phyloP scores from a whole-genome alignment of 768 basidiomycete species.

The Tylopilus cervinicoccineus region DNA sequence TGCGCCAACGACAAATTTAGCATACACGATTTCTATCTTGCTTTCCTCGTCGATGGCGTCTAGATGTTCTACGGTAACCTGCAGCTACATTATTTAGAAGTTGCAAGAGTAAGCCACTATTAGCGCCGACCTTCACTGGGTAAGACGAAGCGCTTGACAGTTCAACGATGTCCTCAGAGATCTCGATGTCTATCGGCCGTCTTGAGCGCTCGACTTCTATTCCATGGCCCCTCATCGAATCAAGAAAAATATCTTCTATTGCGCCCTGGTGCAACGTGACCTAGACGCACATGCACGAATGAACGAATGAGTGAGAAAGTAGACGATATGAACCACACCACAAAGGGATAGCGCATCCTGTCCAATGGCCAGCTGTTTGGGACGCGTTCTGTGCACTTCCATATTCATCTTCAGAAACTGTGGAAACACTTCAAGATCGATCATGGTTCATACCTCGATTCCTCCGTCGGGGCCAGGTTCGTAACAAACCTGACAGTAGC shows the following conservation, averaged over 20 bases:
- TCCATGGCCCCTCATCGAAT: constrained; percentile 31
- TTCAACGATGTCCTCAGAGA: constrained; percentile 34
- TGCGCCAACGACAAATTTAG: constrained; percentile 34
- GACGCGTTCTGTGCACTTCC: constrained; percentile 61
- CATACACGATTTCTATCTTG: constrained; percentile 30
- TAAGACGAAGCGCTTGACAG: constrained; percentile 29
- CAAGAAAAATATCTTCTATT: constrained; percentile 39
- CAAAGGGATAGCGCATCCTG: constrained; percentile 62
- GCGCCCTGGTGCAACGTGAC: constrained; percentile 36
- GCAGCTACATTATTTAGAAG: not conserved
- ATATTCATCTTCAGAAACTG: not conserved
- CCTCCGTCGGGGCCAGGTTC: constrained; percentile 59
- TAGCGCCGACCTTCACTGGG: constrained; percentile 25
- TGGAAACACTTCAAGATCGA: not conserved
- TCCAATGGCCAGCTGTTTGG: constrained; percentile 56
- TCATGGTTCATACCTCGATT: constrained; percentile 46
- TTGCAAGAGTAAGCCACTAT: not conserved
- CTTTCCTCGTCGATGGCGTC: constrained; percentile 25
- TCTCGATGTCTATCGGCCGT: constrained; percentile 28
- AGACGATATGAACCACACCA: constrained; percentile 34
- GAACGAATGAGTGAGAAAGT: not conserved
- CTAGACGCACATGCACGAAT: constrained; percentile 11
- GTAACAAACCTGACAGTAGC: constrained; percentile 58
- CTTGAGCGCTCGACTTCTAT: constrained; percentile 35
- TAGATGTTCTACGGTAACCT: constrained; percentile 21